Evolutionary conservation across 2,329 filamentous ascomycete species (phyloP), one percentile per base, ranked within the genome.

Genomic region (Elsinoe necatrix): DNA sequence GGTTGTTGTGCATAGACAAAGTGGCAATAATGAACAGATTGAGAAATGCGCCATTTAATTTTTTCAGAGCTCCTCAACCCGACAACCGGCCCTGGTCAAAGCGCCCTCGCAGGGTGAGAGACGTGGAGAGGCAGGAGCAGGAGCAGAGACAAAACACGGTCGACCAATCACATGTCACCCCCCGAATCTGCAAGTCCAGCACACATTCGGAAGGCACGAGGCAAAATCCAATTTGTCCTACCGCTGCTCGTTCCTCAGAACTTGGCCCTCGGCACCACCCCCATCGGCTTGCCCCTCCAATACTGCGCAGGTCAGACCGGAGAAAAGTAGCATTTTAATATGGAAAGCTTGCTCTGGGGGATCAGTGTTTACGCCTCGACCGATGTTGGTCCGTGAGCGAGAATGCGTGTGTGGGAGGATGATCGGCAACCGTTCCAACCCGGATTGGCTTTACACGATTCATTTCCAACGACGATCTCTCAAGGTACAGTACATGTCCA

Each of bases 141-240:
- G 48, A 35, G 48, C 48, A 52, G 27, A 35, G 18, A 37, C 48
- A 52, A 37, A 35, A 52, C 48, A 37, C 12, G 29, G 31, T 35
- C 48, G 31, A 29, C 48, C 48, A 52, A 52, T 52, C 48, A 52
- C 29, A 34, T 8, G n/a, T 14, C 8, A 18, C 9, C 45, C 11
- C n/a, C 25, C 11, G 45, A 50, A 50, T 50, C 45, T 50, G 29
- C 45, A 50, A 50, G 45, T 9, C 45, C 45, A 50, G 45, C 45
- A 50, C 45, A 50, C 45, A 50, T 50, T 23, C 45, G 45, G 45
- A 50, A 50, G 45, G 41, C 41, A 45, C 41, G 41, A 45, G 45
- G 29, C 25, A 34, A 50, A 31, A 34, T n/a, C n/a, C 45, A 50
- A 29, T 34, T 18, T 50, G 45, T 31, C 21, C 27, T 29, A 34